Percentiles rank a stretch among this genome's conserved stretches.
phyloP scores from a whole-genome alignment of 1,284 basidiomycete species.

The Schizophyllum amplum region DNA sequence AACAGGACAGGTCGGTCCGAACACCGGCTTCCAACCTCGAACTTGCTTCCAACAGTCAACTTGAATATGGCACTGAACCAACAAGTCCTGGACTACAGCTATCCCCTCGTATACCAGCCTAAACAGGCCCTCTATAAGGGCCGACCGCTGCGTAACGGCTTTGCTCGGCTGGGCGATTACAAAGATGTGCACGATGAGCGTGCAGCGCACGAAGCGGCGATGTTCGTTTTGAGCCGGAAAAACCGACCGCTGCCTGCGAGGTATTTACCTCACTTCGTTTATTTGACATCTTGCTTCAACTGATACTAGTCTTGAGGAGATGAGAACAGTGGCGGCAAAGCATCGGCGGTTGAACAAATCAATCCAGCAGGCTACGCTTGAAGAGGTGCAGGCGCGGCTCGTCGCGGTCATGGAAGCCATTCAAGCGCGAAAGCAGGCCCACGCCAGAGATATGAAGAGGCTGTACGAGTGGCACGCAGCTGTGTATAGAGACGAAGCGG shows the following conservation, averaged over 20 bases:
- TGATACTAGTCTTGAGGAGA: neutral
- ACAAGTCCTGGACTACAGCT: neutral
- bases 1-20: no score
- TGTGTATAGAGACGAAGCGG: neutral
- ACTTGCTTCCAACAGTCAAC: no score
- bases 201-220: neutral
- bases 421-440: neutral
- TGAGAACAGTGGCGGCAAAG: neutral
- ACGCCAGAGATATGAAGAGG: neutral
- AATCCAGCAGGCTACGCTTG: neutral
- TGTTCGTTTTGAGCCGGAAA: neutral
- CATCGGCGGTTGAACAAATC: neutral
- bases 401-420: neutral
- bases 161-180: neutral
- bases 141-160: neutral
- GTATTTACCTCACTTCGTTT: no score
- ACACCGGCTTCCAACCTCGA: no score
- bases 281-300: no score
- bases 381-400: neutral
- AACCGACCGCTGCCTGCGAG: neutral
- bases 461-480: neutral
- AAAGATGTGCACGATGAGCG: neutral
- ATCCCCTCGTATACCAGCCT: neutral
- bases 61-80: no score
- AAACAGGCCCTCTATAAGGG: neutral